Conservation (phyloP, 2,329 filamentous ascomycete species). For the Allantophomopsis cytisporea region DNA sequence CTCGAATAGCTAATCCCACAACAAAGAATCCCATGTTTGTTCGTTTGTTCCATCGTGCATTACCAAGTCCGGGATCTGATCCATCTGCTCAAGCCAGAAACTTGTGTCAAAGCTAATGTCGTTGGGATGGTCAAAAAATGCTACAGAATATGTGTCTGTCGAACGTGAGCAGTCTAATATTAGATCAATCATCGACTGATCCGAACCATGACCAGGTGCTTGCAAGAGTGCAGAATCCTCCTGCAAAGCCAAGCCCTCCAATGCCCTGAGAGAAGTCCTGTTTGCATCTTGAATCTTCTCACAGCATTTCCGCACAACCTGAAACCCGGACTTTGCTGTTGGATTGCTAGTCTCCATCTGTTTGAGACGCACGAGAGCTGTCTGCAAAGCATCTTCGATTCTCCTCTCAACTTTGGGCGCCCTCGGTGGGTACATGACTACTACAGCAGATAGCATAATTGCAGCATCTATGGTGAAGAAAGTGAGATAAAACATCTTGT, state of each 20-base stretch:
- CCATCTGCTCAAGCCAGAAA: background rate
- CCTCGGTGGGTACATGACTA: background rate
- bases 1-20: background rate
- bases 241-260: too few relatives aligned
- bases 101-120: background rate
- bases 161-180: too few relatives aligned
- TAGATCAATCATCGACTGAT: too few relatives aligned
- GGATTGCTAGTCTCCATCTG: background rate
- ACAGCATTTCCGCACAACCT: background rate
- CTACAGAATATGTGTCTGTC: background rate
- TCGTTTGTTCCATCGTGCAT: background rate
- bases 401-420: background rate
- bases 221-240: too few relatives aligned
- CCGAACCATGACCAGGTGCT: too few relatives aligned
- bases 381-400: background rate
- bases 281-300: background rate
- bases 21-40: background rate
- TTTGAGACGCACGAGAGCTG: background rate
- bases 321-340: background rate
- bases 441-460: background rate
- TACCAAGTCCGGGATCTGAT: background rate
- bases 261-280: too few relatives aligned
- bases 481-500: background rate
- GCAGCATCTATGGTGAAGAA: constrained; percentile 2
- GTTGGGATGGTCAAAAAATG: background rate